These are phyloP conservation scores for Lactarius hengduanensis DNA, from an alignment of 768 basidiomycete species.

Conservation along the genomic window DNA sequence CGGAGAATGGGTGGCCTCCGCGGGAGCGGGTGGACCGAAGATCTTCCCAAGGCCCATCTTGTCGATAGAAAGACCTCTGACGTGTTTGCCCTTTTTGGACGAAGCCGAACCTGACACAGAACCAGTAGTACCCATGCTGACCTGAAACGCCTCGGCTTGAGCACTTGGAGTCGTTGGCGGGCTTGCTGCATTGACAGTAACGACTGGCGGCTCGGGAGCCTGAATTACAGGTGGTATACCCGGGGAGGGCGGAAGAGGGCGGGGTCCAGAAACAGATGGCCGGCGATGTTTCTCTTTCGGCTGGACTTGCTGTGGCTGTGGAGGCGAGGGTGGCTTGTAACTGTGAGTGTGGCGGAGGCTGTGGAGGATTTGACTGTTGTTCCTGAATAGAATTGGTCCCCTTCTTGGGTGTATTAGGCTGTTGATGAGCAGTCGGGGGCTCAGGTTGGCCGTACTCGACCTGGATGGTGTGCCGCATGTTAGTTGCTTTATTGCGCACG, in stretches of 20 bases:
- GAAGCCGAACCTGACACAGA: constrained; percentile 36
- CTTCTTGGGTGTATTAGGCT: constrained; percentile 23
- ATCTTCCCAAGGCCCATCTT: constrained; percentile 78
- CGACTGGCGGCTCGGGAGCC: constrained; percentile 31
- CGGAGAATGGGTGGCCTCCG: constrained; percentile 35
- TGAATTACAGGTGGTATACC: constrained; percentile 10
- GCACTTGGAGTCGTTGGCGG: constrained; percentile 34
- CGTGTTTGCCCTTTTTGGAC: constrained; percentile 50
- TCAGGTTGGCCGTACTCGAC: constrained; percentile 84
- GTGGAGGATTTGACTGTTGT: neutral
- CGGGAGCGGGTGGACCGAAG: constrained; percentile 46
- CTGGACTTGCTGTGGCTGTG: constrained; percentile 11
- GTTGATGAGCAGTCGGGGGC: constrained; percentile 19
- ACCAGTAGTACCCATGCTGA: constrained; percentile 29
- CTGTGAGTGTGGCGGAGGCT: constrained; percentile 7
- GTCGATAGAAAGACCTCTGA: constrained; percentile 73
- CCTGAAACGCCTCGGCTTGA: constrained; percentile 24
- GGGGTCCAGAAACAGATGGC: constrained; percentile 17
- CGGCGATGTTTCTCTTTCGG: constrained; percentile 19
- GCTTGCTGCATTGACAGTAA: constrained; percentile 38
- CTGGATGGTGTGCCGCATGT: constrained; percentile 90
- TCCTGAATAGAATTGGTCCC: constrained; percentile 10
- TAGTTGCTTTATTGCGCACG: constrained; percentile 45
- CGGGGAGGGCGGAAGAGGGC: constrained; percentile 22
- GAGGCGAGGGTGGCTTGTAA: constrained; percentile 8